Evolutionary conservation across 768 basidiomycete species (phyloP).

Genomic region (Panaeolus cyanescens): DNA sequence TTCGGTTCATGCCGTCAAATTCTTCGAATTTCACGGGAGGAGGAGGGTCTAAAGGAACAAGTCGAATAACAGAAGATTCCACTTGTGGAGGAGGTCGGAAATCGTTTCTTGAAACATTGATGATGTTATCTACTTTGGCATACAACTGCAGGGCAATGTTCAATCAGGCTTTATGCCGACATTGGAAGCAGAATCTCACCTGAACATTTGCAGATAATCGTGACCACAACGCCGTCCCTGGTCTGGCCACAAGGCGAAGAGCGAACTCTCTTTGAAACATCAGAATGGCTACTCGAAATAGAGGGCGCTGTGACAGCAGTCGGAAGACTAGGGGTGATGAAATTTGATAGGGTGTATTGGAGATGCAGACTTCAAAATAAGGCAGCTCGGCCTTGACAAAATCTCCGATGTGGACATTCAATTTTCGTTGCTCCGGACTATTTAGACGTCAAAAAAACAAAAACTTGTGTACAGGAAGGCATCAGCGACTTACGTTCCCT

Average conservation of each 20-base stretch:
- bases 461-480: constrained; percentile 3
- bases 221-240: constrained; percentile 88
- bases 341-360: constrained; percentile 99
- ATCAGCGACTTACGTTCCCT: constrained; percentile 83
- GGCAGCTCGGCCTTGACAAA: constrained; percentile 98
- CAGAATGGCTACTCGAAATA: constrained; percentile 92
- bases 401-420: constrained; percentile 95
- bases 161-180: constrained; percentile 4
- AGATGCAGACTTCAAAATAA: constrained; percentile 99
- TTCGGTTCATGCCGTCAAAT: constrained; percentile 93
- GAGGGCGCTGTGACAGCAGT: constrained; percentile 92
- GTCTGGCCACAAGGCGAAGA: constrained; percentile 83
- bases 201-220: constrained; percentile 96
- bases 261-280: constrained; percentile 99
- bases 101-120: constrained; percentile 96
- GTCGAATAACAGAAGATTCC: constrained; percentile 88
- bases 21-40: constrained; percentile 96
- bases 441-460: not conserved
- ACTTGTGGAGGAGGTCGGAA: constrained; percentile 96
- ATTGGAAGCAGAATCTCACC: constrained; percentile 22
- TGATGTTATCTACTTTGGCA: constrained; percentile 92
- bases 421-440: constrained; percentile 93
- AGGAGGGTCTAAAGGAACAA: constrained; percentile 92
- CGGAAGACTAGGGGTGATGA: constrained; percentile 98
- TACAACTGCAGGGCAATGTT: constrained; percentile 55